Conservation (phyloP, 306 rosid genomes). For the Pachyrhizus erosus region DNA sequence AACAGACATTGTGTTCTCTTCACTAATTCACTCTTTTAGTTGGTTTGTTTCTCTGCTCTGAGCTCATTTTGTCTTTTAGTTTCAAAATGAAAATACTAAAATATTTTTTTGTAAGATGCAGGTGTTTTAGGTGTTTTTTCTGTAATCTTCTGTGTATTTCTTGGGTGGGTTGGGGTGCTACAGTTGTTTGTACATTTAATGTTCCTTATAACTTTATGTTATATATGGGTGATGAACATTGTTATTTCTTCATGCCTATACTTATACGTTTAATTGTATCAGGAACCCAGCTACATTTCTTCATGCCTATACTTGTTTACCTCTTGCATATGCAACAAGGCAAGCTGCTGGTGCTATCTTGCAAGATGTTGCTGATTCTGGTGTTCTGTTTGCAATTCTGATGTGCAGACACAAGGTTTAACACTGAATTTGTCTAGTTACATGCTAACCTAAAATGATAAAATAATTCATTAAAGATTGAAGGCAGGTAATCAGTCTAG, state of each 20-base stretch:
- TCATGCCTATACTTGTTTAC: conserved; percentile 95
- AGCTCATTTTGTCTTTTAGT: neutral
- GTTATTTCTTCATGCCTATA: conserved; percentile 69
- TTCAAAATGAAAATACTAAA: conserved; percentile 10
- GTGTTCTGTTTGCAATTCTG: conserved; percentile 89
- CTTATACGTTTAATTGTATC: conserved; percentile 61
- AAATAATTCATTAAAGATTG: conserved; percentile 50
- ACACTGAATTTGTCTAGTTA: conserved; percentile 25
- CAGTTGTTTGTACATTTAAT: conserved; percentile 11
- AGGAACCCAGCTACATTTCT: conserved; percentile 98
- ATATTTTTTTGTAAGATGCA: conserved; percentile 6
- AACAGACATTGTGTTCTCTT: conserved; percentile 94
- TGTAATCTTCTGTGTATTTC: conserved; percentile 14
- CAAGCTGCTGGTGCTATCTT: conserved; percentile 95
- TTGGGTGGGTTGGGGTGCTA: conserved; percentile 17
- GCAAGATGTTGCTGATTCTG: conserved; percentile 94
- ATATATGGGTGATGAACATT: conserved; percentile 21
- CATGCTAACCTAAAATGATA: conserved; percentile 26
- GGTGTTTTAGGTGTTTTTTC: conserved; percentile 17
- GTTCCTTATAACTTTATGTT: neutral
- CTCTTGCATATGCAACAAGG: conserved; percentile 88
- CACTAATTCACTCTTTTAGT: conserved; percentile 89
- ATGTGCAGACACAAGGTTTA: conserved; percentile 94
- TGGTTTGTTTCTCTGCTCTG: conserved; percentile 79
- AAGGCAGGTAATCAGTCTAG: conserved; percentile 88